Conservation (phyloP, 192 early-diverging fungal genomes). For the Diversispora epigaea region DNA sequence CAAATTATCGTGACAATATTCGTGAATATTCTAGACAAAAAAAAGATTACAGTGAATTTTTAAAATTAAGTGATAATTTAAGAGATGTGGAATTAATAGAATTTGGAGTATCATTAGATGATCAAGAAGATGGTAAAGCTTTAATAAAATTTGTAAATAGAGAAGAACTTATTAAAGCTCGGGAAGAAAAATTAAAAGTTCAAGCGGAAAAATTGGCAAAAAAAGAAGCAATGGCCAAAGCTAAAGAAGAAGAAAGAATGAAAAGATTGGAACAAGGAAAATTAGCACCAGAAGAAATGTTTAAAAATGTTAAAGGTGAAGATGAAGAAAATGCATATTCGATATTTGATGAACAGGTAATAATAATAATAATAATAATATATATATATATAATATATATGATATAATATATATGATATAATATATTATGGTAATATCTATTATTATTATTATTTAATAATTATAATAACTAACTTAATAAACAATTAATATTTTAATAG, state of each 20-base stretch:
- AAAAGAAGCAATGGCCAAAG: constrained; percentile 61
- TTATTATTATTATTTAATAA: not conserved
- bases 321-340: constrained; percentile 53
- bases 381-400: no score
- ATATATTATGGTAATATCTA: not conserved
- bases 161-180: constrained; percentile 62
- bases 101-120: constrained; percentile 89
- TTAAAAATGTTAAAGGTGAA: constrained; percentile 60
- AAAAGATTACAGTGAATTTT: constrained; percentile 51
- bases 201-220: constrained; percentile 61
- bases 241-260: constrained; percentile 62
- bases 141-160: constrained; percentile 88
- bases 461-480: not conserved
- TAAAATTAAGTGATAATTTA: constrained; percentile 80
- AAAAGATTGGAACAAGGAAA: constrained; percentile 78
- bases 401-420: no score
- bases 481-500: not conserved
- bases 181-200: constrained; percentile 65
- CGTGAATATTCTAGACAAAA: constrained; percentile 69
- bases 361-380: not conserved
- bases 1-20: constrained; percentile 87
- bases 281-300: constrained; percentile 77
- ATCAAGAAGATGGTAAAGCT: constrained; percentile 92
- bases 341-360: constrained; percentile 68
- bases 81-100: constrained; percentile 86